Evolutionary conservation across 139 green algal species (phyloP).

Genomic region (Zygnema circumcarinatum): DNA sequence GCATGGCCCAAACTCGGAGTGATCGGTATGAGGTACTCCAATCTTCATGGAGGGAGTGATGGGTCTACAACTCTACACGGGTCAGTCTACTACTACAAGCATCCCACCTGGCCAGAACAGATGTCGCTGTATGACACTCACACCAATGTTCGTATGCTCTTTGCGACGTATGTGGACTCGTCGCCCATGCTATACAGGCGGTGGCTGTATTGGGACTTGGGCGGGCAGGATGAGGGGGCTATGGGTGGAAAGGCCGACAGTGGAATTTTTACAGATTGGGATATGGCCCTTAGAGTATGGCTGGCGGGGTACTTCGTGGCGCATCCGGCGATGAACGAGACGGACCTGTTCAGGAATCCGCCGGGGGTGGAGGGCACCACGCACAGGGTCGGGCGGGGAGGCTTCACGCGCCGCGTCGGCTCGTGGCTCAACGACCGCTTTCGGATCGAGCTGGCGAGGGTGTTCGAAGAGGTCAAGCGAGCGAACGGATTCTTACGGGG

Average conservation of each 20-base stretch:
- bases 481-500: not conserved
- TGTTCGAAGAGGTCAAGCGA: slow-evolving; percentile 12
- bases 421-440: not conserved
- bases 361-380: not conserved
- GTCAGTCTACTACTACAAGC: too few relatives aligned
- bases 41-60: not conserved
- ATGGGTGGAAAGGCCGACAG: not conserved
- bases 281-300: slow-evolving; percentile 10
- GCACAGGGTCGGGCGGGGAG: not conserved
- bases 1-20: not conserved
- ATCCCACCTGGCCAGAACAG: not conserved
- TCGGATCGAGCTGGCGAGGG: not conserved
- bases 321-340: not conserved
- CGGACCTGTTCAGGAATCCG: not conserved
- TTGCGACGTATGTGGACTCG: not conserved
- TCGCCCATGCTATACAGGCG: slow-evolving; percentile 14
- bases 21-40: not conserved
- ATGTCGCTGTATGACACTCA: not conserved
- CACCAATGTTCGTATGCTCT: slow-evolving; percentile 1
- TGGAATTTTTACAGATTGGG: slow-evolving; percentile 5
- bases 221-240: slow-evolving; percentile 8
- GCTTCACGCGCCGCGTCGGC: not conserved
- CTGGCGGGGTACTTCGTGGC: slow-evolving; percentile 25
- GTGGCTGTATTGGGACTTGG: not conserved
- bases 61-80: not conserved